Conservation (phyloP, 2,329 filamentous ascomycete genomes). For the Phialophora chinensis region DNA sequence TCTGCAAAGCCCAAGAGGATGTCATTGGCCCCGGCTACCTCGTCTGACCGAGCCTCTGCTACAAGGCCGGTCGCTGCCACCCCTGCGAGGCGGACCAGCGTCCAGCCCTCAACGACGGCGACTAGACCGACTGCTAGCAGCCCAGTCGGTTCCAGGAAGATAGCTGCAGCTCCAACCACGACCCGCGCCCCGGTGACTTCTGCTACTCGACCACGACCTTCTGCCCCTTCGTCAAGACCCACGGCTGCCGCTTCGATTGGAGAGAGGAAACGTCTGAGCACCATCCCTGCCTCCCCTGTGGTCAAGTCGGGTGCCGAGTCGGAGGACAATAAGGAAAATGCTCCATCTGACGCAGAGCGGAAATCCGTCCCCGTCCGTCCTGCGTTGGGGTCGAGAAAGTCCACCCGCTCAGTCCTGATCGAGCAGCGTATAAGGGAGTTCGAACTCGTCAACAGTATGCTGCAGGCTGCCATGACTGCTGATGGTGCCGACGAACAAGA, state of each 20-base stretch:
- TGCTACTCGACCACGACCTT: slow-evolving; percentile 41
- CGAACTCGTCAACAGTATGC: slow-evolving; percentile 42
- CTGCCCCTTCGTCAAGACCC: slow-evolving; percentile 38
- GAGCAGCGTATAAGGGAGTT: slow-evolving; percentile 43
- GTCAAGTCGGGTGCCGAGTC: slow-evolving; percentile 43
- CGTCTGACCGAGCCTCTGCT: slow-evolving; percentile 37
- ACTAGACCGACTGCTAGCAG: slow-evolving; percentile 47
- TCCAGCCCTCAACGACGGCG: slow-evolving; percentile 19
- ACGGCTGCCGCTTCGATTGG: slow-evolving; percentile 38
- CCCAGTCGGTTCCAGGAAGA: slow-evolving; percentile 45
- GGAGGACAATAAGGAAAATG: slow-evolving; percentile 39
- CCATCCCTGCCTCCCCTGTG: slow-evolving; percentile 41
- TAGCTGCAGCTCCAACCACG: slow-evolving; percentile 40
- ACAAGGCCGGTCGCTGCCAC: slow-evolving; percentile 28
- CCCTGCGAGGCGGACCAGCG: slow-evolving; percentile 29
- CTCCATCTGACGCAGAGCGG: slow-evolving; percentile 9
- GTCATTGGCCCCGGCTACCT: slow-evolving; percentile 50
- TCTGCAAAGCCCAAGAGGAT: slow-evolving; percentile 52
- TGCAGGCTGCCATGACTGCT: slow-evolving; percentile 42
- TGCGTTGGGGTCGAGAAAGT: slow-evolving; percentile 36
- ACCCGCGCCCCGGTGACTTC: slow-evolving; percentile 39
- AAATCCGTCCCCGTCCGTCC: slow-evolving; percentile 29
- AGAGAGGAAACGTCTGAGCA: slow-evolving; percentile 48
- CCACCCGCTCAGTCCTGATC: slow-evolving; percentile 41
- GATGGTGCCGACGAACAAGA: slow-evolving; percentile 40